Percentiles rank a stretch among this genome's conserved stretches.
Conservation (phyloP, 2,329 filamentous ascomycete species). For the Hymenoscyphus scutula region DNA sequence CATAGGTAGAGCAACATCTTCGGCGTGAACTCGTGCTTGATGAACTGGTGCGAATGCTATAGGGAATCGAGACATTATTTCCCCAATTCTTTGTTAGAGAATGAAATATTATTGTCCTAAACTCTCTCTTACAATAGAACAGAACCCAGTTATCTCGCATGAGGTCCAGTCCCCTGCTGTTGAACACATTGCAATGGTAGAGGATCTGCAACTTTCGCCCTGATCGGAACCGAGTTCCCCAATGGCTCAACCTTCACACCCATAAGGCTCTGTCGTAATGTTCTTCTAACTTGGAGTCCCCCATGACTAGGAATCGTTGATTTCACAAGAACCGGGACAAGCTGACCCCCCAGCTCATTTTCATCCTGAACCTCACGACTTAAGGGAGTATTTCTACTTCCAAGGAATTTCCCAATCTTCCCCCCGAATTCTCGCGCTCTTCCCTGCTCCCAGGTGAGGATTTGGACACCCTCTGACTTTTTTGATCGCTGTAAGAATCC, state of each 20-base stretch:
- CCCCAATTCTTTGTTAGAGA: no score
- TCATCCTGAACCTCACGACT: conserved; percentile 6
- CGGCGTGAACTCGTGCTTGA: no score
- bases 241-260: background rate
- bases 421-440: background rate
- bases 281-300: background rate
- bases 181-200: background rate
- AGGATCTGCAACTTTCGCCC: background rate
- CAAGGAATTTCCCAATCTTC: background rate
- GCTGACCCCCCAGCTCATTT: conserved; percentile 1
- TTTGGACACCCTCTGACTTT: background rate
- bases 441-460: background rate
- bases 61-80: no score
- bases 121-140: no score
- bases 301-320: conserved; percentile 6
- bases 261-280: background rate
- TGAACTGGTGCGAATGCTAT: no score
- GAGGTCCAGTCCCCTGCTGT: background rate
- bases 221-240: background rate
- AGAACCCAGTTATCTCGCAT: background rate
- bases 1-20: no score
- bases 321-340: background rate
- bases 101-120: no score
- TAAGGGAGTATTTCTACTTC: background rate
- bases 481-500: background rate